Conservation (phyloP, 2,329 filamentous ascomycete genomes). For the Diplodia intermedia region DNA sequence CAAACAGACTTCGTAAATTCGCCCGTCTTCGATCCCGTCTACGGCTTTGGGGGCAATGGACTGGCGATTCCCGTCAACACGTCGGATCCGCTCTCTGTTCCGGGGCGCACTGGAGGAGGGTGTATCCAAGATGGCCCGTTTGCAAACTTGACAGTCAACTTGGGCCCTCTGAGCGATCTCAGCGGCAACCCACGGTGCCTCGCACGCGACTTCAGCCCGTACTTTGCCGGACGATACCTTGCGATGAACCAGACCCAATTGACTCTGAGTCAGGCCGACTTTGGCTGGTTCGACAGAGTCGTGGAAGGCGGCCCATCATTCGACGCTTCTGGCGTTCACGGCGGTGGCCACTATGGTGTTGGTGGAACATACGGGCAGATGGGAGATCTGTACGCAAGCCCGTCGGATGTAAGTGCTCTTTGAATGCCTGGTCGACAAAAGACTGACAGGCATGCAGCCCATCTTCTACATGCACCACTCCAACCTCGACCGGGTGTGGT, state of each 20-base stretch:
- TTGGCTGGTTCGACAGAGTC: conserved; percentile 37
- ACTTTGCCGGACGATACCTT: conserved; percentile 14
- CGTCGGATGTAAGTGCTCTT: background rate
- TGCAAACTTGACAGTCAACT: conserved; percentile 53
- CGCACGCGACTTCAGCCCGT: conserved; percentile 46
- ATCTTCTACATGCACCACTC: conserved; percentile 52
- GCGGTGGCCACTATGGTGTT: conserved; percentile 57
- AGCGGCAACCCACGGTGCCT: conserved; percentile 51
- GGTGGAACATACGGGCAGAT: conserved; percentile 34
- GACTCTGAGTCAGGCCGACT: conserved; percentile 16
- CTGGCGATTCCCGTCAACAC: background rate
- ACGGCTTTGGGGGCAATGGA: conserved; percentile 32
- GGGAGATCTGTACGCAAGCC: conserved; percentile 24
- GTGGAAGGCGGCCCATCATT: conserved; percentile 36
- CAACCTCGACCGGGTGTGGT: conserved; percentile 57
- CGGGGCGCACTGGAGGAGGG: conserved; percentile 56
- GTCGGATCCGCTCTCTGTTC: conserved; percentile 8
- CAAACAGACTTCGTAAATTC: conserved; percentile 11
- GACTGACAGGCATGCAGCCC: conserved; percentile 55
- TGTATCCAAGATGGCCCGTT: conserved; percentile 63
- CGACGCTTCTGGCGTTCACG: conserved; percentile 53
- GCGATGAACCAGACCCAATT: conserved; percentile 37
- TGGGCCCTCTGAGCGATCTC: conserved; percentile 53
- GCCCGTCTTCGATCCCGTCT: conserved; percentile 29
- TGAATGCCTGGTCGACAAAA: conserved; percentile 47